phyloP scores from a whole-genome alignment of 805 yeast species.

The Candida saitoana region DNA sequence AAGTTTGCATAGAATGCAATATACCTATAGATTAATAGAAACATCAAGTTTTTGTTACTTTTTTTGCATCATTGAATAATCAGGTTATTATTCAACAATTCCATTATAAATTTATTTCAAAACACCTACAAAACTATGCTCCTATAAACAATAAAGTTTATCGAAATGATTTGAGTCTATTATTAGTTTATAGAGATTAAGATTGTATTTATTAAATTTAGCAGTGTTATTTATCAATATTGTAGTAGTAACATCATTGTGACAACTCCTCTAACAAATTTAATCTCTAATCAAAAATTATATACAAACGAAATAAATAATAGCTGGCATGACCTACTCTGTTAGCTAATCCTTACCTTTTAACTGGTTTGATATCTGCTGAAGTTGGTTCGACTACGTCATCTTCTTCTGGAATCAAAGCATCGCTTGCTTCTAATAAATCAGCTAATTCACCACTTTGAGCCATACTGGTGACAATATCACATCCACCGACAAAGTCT shows the following conservation, averaged over 20 bases:
- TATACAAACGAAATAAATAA: too few relatives aligned
- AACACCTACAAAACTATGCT: too few relatives aligned
- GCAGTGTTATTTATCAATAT: background rate
- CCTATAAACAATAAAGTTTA: too few relatives aligned
- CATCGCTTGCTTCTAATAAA: constrained; percentile 71
- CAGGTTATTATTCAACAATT: constrained; percentile 3
- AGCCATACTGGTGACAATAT: constrained; percentile 88
- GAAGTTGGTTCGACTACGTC: constrained; percentile 20
- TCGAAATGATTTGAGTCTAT: background rate
- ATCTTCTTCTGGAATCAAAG: constrained; percentile 77
- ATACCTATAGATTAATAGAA: background rate
- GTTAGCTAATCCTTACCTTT: too few relatives aligned
- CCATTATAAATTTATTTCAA: too few relatives aligned
- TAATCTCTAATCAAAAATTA: too few relatives aligned
- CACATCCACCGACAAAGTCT: constrained; percentile 97
- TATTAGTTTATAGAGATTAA: background rate
- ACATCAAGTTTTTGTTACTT: background rate
- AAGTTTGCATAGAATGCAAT: background rate
- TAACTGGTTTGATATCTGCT: constrained; percentile 34
- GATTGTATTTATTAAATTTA: background rate
- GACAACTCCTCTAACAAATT: too few relatives aligned
- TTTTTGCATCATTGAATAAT: constrained; percentile 1
- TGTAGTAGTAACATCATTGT: too few relatives aligned
- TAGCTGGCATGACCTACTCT: too few relatives aligned
- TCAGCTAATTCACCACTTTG: constrained; percentile 87